Conservation (phyloP, 2,329 filamentous ascomycete genomes). For the Bipolaris sorokiniana region DNA sequence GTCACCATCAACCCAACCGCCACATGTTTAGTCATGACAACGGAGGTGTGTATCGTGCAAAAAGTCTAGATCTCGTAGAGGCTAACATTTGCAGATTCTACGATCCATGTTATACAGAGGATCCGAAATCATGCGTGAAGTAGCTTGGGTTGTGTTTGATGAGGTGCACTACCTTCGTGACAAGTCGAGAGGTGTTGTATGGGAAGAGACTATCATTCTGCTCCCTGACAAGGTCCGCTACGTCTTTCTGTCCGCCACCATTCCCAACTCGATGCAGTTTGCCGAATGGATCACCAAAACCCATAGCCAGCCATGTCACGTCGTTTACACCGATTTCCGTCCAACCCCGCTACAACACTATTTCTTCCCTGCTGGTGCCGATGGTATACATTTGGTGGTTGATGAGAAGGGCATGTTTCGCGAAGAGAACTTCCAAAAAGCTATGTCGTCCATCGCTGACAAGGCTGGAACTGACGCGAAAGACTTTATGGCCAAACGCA, state of each 20-base stretch:
- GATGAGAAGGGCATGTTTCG: conserved; percentile 97
- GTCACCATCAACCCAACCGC: conserved; percentile 99
- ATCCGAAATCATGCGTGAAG: conserved; percentile 99
- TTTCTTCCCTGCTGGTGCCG: conserved; percentile 91
- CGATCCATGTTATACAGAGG: conserved; percentile 97
- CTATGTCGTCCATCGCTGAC: conserved; percentile 87
- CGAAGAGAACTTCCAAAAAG: conserved; percentile 96
- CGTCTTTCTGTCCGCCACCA: conserved; percentile 96
- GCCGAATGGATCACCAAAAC: conserved; percentile 99
- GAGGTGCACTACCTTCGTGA: conserved; percentile 99
- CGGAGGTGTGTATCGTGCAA: conserved; percentile 62
- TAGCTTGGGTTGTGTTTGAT: conserved; percentile 97
- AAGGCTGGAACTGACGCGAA: conserved; percentile 84
- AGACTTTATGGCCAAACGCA: conserved; percentile 78
- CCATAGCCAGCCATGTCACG: conserved; percentile 95
- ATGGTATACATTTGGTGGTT: conserved; percentile 91
- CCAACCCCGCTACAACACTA: conserved; percentile 97
- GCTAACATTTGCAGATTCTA: conserved; percentile 70
- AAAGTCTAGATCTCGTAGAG: neutral
- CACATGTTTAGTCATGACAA: conserved; percentile 98
- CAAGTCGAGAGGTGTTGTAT: conserved; percentile 91
- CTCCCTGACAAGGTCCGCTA: conserved; percentile 98
- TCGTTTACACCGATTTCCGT: conserved; percentile 98
- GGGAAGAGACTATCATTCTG: conserved; percentile 99
- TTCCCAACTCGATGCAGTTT: conserved; percentile 98